A percentile compares a stretch with the other conserved stretches of the same genome.
phyloP scores from a whole-genome alignment of 2,329 filamentous ascomycete species.

The Aspergillus bombycis region DNA sequence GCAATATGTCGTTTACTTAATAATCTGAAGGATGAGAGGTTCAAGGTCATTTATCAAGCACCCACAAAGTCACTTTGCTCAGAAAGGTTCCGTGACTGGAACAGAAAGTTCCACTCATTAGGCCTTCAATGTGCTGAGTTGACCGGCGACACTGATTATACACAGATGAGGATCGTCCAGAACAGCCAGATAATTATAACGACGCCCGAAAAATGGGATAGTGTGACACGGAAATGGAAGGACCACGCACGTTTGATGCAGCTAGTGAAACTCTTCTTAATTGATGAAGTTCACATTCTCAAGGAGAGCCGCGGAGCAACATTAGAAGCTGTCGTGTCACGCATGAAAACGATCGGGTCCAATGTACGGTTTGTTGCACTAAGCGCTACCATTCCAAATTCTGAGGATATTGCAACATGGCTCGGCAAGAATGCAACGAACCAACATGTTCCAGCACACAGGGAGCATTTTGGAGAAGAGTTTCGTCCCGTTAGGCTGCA shows the following conservation, averaged over 20 bases:
- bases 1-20: constrained; percentile 74
- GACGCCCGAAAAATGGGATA: constrained; percentile 91
- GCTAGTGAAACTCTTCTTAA: constrained; percentile 76
- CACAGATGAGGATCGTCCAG: constrained; percentile 69
- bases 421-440: constrained; percentile 67
- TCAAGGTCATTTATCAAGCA: constrained; percentile 83
- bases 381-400: constrained; percentile 83
- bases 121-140: constrained; percentile 73
- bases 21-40: constrained; percentile 59
- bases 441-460: constrained; percentile 64
- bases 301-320: constrained; percentile 79
- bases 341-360: constrained; percentile 80
- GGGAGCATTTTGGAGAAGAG: constrained; percentile 75
- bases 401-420: constrained; percentile 78
- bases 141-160: constrained; percentile 76
- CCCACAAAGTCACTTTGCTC: constrained; percentile 82
- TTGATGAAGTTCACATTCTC: constrained; percentile 86
- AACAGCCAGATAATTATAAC: constrained; percentile 81
- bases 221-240: constrained; percentile 83
- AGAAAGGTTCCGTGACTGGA: constrained; percentile 77
- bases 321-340: constrained; percentile 79
- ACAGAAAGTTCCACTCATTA: constrained; percentile 69
- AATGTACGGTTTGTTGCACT: constrained; percentile 78
- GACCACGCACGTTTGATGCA: constrained; percentile 76
- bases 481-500: constrained; percentile 77